Base-by-base conservation (phyloP, 352 stramenopile species). In the Globisporangium ultimum region DNA sequence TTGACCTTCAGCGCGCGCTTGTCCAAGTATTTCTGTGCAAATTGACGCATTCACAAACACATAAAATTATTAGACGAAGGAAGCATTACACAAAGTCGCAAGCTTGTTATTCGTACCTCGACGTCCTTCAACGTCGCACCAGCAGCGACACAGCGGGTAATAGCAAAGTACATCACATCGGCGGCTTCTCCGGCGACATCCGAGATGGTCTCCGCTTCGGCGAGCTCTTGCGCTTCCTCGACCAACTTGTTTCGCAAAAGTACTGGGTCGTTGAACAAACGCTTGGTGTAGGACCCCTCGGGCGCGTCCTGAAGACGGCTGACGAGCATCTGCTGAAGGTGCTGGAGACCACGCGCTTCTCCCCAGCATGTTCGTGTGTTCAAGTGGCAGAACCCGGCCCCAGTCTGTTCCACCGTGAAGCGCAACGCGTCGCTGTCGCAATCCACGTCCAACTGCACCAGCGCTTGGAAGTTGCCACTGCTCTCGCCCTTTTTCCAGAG, bases 401-500 rank as follows among this genome's bases (percentile, higher is more conserved):
- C 82, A 5, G 64, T 80, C 70, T 98, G 96, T 24, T 85, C 88
- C 38, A 99, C 96, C 6, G 79, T 98, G 66, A 98, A 98, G 20
- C 94, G 85, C 54, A 99, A 62, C 3, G 96, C 96, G 72, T 99
- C 96, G 48, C 87, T 95, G 71, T 99, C 95, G 67, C 95, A 99
- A 79, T 99, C 96, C 8, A 98, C 72, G 63, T 98, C 93, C 48
- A 98, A 72, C 43, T 91, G 76, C 49, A 98, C 75, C 8, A 99
- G 82, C 58, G 88, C 88, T 79, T 99, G 96, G 46, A 86, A 85
- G 64, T 97, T 93, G 61, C 95, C 96, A 34, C 89, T 98, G 47
- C 87, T 98, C 68, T 98, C 93, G n/a, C 95, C 96, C 71, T 98
- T 98, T 61, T 92, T 91, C 95, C 95, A 98, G 1, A 98, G 74